Evolutionary conservation across 2,329 filamentous ascomycete genomes (phyloP).

Genomic region (Elsinoe batatas): DNA sequence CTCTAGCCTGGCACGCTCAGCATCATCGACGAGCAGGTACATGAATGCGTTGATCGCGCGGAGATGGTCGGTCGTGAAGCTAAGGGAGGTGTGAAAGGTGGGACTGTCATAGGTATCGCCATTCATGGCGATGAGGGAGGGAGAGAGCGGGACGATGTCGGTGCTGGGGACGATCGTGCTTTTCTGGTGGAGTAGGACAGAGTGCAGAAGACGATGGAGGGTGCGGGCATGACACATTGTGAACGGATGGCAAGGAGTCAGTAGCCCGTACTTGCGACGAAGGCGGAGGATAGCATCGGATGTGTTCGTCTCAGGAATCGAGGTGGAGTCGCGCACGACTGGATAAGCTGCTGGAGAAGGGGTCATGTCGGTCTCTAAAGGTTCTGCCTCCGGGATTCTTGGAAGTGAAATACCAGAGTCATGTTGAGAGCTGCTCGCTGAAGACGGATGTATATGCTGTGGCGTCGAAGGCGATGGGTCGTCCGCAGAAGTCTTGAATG

Average conservation of each 20-base stretch:
- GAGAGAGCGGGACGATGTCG: conserved; percentile 17
- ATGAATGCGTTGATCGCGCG: conserved; percentile 25
- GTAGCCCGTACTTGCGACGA: conserved; percentile 27
- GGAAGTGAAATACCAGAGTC: background rate
- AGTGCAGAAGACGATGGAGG: conserved; percentile 29
- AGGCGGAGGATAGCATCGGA: conserved; percentile 15
- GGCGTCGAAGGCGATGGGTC: background rate
- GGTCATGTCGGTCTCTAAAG: background rate
- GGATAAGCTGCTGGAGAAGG: background rate
- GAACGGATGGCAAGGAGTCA: conserved; percentile 25
- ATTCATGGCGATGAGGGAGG: conserved; percentile 16
- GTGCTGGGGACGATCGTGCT: conserved; percentile 23
- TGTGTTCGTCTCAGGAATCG: background rate
- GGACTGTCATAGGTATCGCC: conserved; percentile 15
- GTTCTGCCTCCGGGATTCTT: background rate
- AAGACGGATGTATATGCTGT: background rate
- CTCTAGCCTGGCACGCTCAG: conserved; percentile 23
- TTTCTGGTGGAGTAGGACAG: conserved; percentile 19
- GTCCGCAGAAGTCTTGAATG: background rate
- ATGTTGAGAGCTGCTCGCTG: background rate
- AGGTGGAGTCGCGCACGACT: conserved; percentile 2
- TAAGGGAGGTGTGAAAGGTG: conserved; percentile 18
- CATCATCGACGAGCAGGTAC: conserved; percentile 22
- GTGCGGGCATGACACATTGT: conserved; percentile 29
- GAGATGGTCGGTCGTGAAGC: conserved; percentile 21